Conservation (phyloP, 768 basidiomycete genomes). For the Lactifluus volemus region DNA sequence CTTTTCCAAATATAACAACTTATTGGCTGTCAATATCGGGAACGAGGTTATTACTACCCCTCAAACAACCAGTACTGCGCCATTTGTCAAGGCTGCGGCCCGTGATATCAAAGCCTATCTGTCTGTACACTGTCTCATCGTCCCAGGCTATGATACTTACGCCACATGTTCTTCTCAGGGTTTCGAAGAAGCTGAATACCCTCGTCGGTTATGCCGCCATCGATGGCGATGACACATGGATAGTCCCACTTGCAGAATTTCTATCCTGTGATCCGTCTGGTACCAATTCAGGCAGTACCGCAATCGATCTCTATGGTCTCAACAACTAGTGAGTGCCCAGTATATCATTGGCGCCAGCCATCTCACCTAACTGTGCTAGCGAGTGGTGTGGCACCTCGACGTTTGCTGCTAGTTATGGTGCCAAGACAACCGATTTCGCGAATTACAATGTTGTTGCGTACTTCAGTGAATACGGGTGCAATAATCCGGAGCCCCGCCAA, state of each 20-base stretch:
- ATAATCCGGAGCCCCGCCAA: slow-evolving; percentile 48
- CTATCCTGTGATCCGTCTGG: slow-evolving; percentile 63
- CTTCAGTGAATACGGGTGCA: slow-evolving; percentile 85
- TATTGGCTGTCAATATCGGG: slow-evolving; percentile 83
- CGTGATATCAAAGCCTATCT: slow-evolving; percentile 83
- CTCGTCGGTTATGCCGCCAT: slow-evolving; percentile 85
- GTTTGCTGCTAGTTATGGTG: slow-evolving; percentile 48
- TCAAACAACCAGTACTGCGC: slow-evolving; percentile 51
- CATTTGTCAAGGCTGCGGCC: slow-evolving; percentile 87
- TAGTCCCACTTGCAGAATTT: slow-evolving; percentile 63
- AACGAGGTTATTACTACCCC: slow-evolving; percentile 64
- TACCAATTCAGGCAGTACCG: slow-evolving; percentile 43
- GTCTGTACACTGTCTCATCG: slow-evolving; percentile 34
- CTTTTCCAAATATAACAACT: slow-evolving; percentile 82
- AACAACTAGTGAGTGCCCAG: slow-evolving; percentile 65
- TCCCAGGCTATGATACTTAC: neutral
- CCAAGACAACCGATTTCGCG: slow-evolving; percentile 44
- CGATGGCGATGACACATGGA: slow-evolving; percentile 57
- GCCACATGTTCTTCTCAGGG: slow-evolving; percentile 5
- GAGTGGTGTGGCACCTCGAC: slow-evolving; percentile 73
- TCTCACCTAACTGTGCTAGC: slow-evolving; percentile 32
- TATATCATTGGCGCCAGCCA: neutral
- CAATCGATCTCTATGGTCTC: slow-evolving; percentile 81
- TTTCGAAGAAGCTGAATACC: slow-evolving; percentile 52
- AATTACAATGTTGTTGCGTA: slow-evolving; percentile 75